These are phyloP conservation scores for Tetragonia tetragonoides DNA, from an alignment of 148 eudicot species.

Conservation along the genomic window DNA sequence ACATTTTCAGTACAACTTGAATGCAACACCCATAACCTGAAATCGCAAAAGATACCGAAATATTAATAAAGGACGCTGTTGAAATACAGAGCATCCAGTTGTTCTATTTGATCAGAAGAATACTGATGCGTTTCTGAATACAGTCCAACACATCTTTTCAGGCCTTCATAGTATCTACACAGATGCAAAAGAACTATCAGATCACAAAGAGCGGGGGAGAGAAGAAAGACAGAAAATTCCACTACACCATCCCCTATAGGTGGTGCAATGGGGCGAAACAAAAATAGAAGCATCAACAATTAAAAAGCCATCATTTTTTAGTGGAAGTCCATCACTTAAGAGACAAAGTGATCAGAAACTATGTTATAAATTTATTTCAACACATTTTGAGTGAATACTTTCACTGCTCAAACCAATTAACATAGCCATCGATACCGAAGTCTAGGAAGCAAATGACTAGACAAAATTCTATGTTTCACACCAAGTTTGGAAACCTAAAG, in stretches of 20 bases:
- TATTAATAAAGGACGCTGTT: too few species aligned
- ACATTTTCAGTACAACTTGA: too few species aligned
- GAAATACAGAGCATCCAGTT: slow-evolving; percentile 75
- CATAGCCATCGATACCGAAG: not conserved
- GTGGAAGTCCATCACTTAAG: not conserved
- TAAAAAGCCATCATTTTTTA: not conserved
- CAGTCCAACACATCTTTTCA: slow-evolving; percentile 85
- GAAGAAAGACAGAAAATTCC: not conserved
- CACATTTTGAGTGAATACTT: not conserved
- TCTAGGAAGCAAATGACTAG: not conserved
- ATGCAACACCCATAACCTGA: too few species aligned
- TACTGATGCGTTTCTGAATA: slow-evolving; percentile 54
- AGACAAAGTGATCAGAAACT: not conserved
- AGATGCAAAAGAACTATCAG: not conserved
- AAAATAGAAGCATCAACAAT: not conserved
- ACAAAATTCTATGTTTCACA: not conserved
- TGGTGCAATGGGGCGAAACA: not conserved
- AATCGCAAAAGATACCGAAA: too few species aligned
- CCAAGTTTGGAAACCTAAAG: not conserved
- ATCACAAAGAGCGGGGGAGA: not conserved
- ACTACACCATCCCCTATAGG: not conserved
- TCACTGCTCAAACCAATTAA: not conserved
- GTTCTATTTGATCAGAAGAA: slow-evolving; percentile 63
- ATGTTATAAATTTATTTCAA: not conserved
- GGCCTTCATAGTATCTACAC: slow-evolving; percentile 84